Conservation (phyloP, 345 rosid genomes). For the Gynandropsis gynandra region DNA sequence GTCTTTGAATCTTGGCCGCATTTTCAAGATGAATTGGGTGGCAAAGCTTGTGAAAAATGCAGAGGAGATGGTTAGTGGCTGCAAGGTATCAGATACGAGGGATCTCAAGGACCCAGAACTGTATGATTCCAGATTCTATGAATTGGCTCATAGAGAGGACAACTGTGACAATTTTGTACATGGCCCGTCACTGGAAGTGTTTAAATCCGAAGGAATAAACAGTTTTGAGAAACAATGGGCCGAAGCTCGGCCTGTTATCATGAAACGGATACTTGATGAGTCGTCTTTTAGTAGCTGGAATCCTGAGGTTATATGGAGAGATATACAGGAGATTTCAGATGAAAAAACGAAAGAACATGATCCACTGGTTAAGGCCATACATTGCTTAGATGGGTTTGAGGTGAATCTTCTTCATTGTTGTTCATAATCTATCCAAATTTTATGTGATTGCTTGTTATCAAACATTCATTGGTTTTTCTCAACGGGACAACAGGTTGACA, state of each 20-base stretch:
- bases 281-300: slow-evolving; percentile 68
- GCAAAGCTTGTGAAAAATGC: slow-evolving; percentile 90
- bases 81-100: slow-evolving; percentile 45
- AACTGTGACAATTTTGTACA: slow-evolving; percentile 56
- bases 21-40: slow-evolving; percentile 98
- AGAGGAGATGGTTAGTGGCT: slow-evolving; percentile 90
- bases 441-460: neutral
- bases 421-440: slow-evolving; percentile 17
- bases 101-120: slow-evolving; percentile 24
- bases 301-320: slow-evolving; percentile 70
- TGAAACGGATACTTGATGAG: slow-evolving; percentile 56
- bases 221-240: slow-evolving; percentile 72
- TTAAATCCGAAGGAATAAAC: slow-evolving; percentile 48
- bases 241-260: slow-evolving; percentile 64
- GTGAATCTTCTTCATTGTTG: slow-evolving; percentile 30
- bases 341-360: slow-evolving; percentile 61
- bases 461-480: slow-evolving; percentile 17
- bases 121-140: slow-evolving; percentile 35
- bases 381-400: slow-evolving; percentile 77
- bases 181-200: slow-evolving; percentile 47
- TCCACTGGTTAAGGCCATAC: slow-evolving; percentile 59
- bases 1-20: slow-evolving; percentile 66
- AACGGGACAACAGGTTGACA: slow-evolving; percentile 54
- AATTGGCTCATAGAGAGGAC: slow-evolving; percentile 50
- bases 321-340: slow-evolving; percentile 58